These are phyloP conservation scores for Globisporangium uncinulatum DNA, from an alignment of 352 stramenopile species.

Conservation along the genomic window DNA sequence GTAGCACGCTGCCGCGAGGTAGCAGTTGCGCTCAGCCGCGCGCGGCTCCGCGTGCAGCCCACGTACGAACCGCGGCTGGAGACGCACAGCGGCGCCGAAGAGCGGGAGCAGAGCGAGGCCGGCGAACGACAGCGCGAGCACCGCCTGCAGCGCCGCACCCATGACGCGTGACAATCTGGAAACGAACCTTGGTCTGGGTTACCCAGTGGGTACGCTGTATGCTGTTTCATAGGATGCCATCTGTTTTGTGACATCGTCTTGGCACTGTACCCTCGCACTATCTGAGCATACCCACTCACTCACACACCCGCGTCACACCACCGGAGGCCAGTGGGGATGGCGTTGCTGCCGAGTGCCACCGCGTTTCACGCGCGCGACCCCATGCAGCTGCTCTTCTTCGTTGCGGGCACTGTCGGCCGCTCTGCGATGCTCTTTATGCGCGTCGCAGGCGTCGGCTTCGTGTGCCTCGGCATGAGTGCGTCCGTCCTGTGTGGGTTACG, in stretches of 20 bases:
- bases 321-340: background rate
- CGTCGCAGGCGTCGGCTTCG: slow-evolving; percentile 32
- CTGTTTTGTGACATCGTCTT: background rate
- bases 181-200: background rate
- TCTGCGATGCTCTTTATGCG: slow-evolving; percentile 41
- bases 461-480: slow-evolving; percentile 39
- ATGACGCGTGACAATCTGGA: slow-evolving; percentile 8
- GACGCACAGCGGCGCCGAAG: slow-evolving; percentile 49
- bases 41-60: slow-evolving; percentile 37
- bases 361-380: slow-evolving; percentile 43
- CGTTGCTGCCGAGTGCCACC: slow-evolving; percentile 5
- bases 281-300: too few relatives aligned
- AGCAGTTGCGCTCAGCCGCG: slow-evolving; percentile 56
- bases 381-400: slow-evolving; percentile 40
- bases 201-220: too few relatives aligned
- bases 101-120: slow-evolving; percentile 44
- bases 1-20: slow-evolving; percentile 47
- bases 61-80: slow-evolving; percentile 53
- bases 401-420: slow-evolving; percentile 22
- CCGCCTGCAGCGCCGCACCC: slow-evolving; percentile 27
- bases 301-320: too few relatives aligned
- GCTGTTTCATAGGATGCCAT: background rate
- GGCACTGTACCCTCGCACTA: too few relatives aligned
- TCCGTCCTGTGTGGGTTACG: background rate
- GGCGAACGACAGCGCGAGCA: slow-evolving; percentile 41